Conservation (phyloP, 2,329 filamentous ascomycete genomes). For the Ophiocordyceps australis region DNA sequence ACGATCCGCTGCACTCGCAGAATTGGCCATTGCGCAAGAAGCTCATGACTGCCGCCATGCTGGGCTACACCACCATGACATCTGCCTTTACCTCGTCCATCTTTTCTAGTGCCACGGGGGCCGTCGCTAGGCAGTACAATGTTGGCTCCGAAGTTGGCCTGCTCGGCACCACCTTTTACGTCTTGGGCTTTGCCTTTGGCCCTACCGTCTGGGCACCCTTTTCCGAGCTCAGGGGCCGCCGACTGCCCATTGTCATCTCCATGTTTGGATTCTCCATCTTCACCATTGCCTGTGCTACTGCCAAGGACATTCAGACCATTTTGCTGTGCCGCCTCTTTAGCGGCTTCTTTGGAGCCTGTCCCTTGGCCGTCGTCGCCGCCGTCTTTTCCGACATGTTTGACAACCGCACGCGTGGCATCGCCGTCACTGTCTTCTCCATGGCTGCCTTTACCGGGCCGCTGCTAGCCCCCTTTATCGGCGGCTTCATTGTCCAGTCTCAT, state of each 20-base stretch:
- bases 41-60: slow-evolving; percentile 45
- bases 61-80: slow-evolving; percentile 57
- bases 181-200: slow-evolving; percentile 55
- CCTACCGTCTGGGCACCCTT: slow-evolving; percentile 57
- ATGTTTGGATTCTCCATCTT: slow-evolving; percentile 56
- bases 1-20: slow-evolving; percentile 72
- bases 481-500: slow-evolving; percentile 43
- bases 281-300: slow-evolving; percentile 44
- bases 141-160: slow-evolving; percentile 45
- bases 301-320: slow-evolving; percentile 50
- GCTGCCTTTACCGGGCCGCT: slow-evolving; percentile 47
- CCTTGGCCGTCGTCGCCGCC: slow-evolving; percentile 49
- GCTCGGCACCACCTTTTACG: slow-evolving; percentile 49
- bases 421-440: slow-evolving; percentile 24
- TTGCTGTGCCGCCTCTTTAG: slow-evolving; percentile 56
- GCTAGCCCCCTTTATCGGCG: slow-evolving; percentile 49
- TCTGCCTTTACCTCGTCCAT: slow-evolving; percentile 59
- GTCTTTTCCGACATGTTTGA: slow-evolving; percentile 58
- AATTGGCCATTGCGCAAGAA: slow-evolving; percentile 77
- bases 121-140: slow-evolving; percentile 36
- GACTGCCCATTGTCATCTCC: slow-evolving; percentile 38
- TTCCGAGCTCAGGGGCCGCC: slow-evolving; percentile 52
- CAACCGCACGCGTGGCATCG: slow-evolving; percentile 37
- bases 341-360: slow-evolving; percentile 54
- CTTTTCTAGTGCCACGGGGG: slow-evolving; percentile 47